Percentiles rank a stretch among this genome's conserved stretches.
phyloP scores from a whole-genome alignment of 2,329 filamentous ascomycete species.

The Arthrocladium fulminans region DNA sequence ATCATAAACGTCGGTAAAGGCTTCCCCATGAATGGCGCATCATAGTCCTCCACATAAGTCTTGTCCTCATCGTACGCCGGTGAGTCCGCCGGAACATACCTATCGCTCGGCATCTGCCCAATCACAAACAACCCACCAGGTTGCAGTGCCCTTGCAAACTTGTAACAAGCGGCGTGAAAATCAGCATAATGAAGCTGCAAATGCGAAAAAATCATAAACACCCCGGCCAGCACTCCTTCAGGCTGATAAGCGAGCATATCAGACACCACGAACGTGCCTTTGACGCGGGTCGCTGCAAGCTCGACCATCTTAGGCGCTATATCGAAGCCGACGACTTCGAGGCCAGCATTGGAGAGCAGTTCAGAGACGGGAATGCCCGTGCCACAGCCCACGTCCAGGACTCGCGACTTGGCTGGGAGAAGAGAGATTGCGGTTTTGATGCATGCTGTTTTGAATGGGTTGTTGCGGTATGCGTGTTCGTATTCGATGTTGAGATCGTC shows the following conservation, averaged over 20 bases:
- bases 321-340: conserved; percentile 25
- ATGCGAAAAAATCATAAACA: conserved; percentile 27
- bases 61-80: conserved; percentile 20
- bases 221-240: conserved; percentile 19
- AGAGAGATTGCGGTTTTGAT: conserved; percentile 17
- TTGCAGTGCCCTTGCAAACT: conserved; percentile 20
- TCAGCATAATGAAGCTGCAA: conserved; percentile 24
- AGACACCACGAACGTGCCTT: conserved; percentile 20
- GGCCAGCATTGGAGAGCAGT: conserved; percentile 24
- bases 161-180: conserved; percentile 22
- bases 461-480: conserved; percentile 25
- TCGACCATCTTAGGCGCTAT: conserved; percentile 27
- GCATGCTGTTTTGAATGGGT: conserved; percentile 23
- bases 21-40: conserved; percentile 22
- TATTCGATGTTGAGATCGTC: conserved; percentile 25
- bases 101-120: conserved; percentile 24
- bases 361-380: conserved; percentile 26
- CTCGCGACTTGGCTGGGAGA: conserved; percentile 12
- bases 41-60: conserved; percentile 22
- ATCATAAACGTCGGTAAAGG: conserved; percentile 19
- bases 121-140: conserved; percentile 24
- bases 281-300: conserved; percentile 18
- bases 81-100: conserved; percentile 16
- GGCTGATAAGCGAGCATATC: conserved; percentile 24
- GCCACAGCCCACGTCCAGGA: conserved; percentile 28